Percentiles rank a stretch among this genome's conserved stretches.
Evolutionary conservation across 495 filamentous ascomycete species (phyloP).

Genomic region (Lophiostoma macrostomum): DNA sequence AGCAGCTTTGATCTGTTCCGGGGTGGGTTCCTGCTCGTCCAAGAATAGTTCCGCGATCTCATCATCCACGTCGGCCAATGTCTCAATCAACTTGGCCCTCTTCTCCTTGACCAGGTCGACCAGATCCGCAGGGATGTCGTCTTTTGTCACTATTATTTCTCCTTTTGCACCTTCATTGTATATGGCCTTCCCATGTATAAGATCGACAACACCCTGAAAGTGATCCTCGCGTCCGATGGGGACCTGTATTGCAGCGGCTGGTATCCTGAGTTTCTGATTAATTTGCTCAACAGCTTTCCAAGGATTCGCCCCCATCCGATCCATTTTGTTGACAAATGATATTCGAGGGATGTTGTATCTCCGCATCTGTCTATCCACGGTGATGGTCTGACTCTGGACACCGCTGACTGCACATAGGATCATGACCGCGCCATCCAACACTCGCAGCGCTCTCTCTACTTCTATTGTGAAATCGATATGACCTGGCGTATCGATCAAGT

Average conservation of each 20-base stretch:
- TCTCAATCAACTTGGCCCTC: constrained; percentile 82
- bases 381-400: constrained; percentile 97
- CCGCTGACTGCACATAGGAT: constrained; percentile 97
- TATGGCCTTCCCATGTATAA: constrained; percentile 87
- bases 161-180: constrained; percentile 85
- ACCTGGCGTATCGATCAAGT: constrained; percentile 97
- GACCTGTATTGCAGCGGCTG: constrained; percentile 90
- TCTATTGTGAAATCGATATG: constrained; percentile 99
- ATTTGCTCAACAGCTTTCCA: constrained; percentile 98
- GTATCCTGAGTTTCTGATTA: constrained; percentile 87
- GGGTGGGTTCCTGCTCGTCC: constrained; percentile 73
- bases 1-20: constrained; percentile 80
- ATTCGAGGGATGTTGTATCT: constrained; percentile 95
- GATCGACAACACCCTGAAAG: constrained; percentile 91
- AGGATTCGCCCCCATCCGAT: constrained; percentile 96
- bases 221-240: constrained; percentile 91
- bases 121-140: constrained; percentile 76
- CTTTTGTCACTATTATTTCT: constrained; percentile 65
- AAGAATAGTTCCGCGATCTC: constrained; percentile 97
- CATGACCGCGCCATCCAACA: constrained; percentile 97
- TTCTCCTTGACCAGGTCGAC: constrained; percentile 73
- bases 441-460: constrained; percentile 92
- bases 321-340: constrained; percentile 99
- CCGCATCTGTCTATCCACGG: constrained; percentile 97
- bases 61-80: constrained; percentile 94